Conservation (phyloP, 2,329 filamentous ascomycete species). For the Hymenoscyphus scutula region DNA sequence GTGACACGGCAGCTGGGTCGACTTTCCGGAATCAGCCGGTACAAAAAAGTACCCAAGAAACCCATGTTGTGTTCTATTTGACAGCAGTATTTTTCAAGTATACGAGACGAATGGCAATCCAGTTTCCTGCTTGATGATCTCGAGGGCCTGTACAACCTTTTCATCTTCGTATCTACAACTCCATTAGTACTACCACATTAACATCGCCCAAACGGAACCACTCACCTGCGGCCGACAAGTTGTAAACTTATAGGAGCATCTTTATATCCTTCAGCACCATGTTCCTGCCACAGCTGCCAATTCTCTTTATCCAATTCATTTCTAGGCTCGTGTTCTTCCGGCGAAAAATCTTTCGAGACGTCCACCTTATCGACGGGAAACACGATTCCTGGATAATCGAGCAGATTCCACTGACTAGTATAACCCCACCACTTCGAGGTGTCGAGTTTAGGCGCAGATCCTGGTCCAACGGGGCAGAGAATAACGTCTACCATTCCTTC, state of each 20-base stretch:
- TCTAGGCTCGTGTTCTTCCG: slow-evolving; percentile 34
- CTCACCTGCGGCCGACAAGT: slow-evolving; percentile 37
- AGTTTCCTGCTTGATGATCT: slow-evolving; percentile 36
- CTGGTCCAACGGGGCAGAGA: slow-evolving; percentile 57
- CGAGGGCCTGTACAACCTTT: slow-evolving; percentile 38
- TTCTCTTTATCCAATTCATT: slow-evolving; percentile 36
- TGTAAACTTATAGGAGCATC: slow-evolving; percentile 44
- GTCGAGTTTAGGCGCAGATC: slow-evolving; percentile 49
- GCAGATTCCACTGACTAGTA: slow-evolving; percentile 64
- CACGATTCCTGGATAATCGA: slow-evolving; percentile 62
- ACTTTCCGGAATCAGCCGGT: neutral
- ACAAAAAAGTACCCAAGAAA: neutral
- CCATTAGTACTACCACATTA: neutral
- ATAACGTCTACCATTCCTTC: slow-evolving; percentile 54
- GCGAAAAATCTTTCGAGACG: slow-evolving; percentile 29
- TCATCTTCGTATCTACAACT: slow-evolving; percentile 39
- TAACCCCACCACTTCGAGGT: slow-evolving; percentile 62
- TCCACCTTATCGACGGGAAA: slow-evolving; percentile 53
- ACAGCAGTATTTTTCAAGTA: slow-evolving; percentile 17
- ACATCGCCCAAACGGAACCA: neutral
- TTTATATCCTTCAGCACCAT: slow-evolving; percentile 39
- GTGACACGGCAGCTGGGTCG: neutral
- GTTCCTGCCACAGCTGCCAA: slow-evolving; percentile 37
- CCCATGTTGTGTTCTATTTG: neutral
- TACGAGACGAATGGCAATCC: slow-evolving; percentile 35